Evolutionary conservation across 768 basidiomycete genomes (phyloP).

Genomic region (Russula emetica): DNA sequence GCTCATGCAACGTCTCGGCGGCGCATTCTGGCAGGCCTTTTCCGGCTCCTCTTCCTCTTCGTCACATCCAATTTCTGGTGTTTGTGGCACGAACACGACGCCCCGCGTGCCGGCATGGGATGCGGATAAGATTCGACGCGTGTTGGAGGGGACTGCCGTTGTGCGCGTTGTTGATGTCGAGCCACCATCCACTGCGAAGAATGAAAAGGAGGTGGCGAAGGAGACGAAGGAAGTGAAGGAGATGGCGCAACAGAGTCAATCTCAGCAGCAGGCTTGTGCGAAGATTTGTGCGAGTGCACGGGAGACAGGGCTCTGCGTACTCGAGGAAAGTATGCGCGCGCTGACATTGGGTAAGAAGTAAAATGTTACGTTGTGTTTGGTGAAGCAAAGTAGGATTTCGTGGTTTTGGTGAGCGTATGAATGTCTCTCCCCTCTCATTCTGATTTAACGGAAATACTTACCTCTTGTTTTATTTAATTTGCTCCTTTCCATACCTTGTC

Average conservation of each 20-base stretch:
- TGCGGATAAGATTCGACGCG: slow-evolving; percentile 73
- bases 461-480: background rate
- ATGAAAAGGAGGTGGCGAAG: background rate
- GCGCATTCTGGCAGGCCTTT: slow-evolving; percentile 89
- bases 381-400: background rate
- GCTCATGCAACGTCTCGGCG: slow-evolving; percentile 60
- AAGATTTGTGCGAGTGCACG: slow-evolving; percentile 15
- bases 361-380: background rate
- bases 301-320: slow-evolving; percentile 24
- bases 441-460: background rate
- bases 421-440: background rate
- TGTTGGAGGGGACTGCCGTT: slow-evolving; percentile 80
- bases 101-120: slow-evolving; percentile 39
- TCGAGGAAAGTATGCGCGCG: slow-evolving; percentile 69
- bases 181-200: slow-evolving; percentile 24
- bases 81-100: background rate
- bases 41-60: slow-evolving; percentile 29
- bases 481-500: background rate
- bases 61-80: background rate
- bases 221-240: background rate
- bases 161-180: slow-evolving; percentile 77
- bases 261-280: slow-evolving; percentile 11
- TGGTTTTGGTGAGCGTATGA: background rate
- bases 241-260: background rate
- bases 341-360: slow-evolving; percentile 53